Evolutionary conservation across 768 basidiomycete genomes (phyloP).

Genomic region (Pholiota microspora): DNA sequence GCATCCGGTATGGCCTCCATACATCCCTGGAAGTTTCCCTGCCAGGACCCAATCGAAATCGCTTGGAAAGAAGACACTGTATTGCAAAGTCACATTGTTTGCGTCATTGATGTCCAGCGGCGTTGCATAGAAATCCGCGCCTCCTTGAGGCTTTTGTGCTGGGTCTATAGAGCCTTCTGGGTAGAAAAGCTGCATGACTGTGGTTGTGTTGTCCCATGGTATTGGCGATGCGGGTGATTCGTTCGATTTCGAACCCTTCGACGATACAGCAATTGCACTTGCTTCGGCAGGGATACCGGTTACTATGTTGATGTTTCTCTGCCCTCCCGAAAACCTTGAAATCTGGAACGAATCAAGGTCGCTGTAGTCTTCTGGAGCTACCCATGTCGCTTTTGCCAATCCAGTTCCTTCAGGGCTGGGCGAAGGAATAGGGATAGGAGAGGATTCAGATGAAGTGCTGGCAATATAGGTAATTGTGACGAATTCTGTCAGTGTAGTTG

Average conservation of each 20-base stretch:
- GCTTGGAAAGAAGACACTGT: conserved; percentile 74
- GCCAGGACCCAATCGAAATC: conserved; percentile 78
- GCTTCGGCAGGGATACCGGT: conserved; percentile 41
- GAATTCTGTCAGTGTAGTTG: conserved; percentile 20
- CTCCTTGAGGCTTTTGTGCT: conserved; percentile 57
- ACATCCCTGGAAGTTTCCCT: conserved; percentile 84
- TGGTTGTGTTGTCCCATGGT: conserved; percentile 24
- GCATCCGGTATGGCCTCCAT: conserved; percentile 64
- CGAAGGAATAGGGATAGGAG: not conserved
- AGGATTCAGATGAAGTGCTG: conserved; percentile 11
- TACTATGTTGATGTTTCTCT: conserved; percentile 55
- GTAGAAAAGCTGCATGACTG: conserved; percentile 63
- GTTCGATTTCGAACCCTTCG: conserved; percentile 9
- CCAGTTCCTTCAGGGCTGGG: conserved; percentile 4
- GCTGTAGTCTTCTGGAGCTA: conserved; percentile 47
- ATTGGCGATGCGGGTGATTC: conserved; percentile 1
- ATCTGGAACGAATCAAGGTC: conserved; percentile 62
- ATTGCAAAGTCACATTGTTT: conserved; percentile 54
- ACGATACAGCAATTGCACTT: conserved; percentile 20
- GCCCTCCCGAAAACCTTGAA: conserved; percentile 51
- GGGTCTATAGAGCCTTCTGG: conserved; percentile 73
- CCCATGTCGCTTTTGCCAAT: conserved; percentile 40
- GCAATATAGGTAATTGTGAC: conserved; percentile 20
- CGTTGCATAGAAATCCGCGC: conserved; percentile 63
- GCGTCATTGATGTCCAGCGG: conserved; percentile 45